Evolutionary conservation across 2,329 filamentous ascomycete species (phyloP), one percentile per base, ranked within the genome.

Genomic region (Trichoderma arundinaceum): DNA sequence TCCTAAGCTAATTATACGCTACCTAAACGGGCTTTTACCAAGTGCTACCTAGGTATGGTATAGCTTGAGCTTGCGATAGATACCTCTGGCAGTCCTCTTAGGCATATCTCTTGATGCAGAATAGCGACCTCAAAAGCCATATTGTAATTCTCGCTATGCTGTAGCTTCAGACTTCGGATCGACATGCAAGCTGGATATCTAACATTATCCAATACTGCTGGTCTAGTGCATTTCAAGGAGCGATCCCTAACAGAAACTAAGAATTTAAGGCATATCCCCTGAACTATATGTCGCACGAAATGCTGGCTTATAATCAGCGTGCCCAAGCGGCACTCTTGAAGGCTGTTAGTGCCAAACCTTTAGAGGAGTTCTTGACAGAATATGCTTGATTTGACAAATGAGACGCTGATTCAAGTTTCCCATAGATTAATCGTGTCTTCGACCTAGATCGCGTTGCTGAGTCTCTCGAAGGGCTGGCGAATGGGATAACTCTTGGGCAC

Each of bases 261-360:
- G 28, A 22, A 43, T 8, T 28, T 41, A 28, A 51, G 41, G 38
- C 19, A 22, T 28, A 48, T n/a, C 41, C n/a, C 35, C 32, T 46
- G n/a, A 64, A 48, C 19, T 64, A 57, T 43, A 60, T 60, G 57
- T 60, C 57, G 43, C 38, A 44, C 49, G 59, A 69, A 54, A 81
- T 80, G 79, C 77, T 79, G 22, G 51, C 67, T 22, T 80, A 80
- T 68, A 79, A 74, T 68, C 72, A 74, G 59, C 75, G 76, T 70
- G 81, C 82, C 75, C 83, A 85, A 78, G 77, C 75, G 69, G 85
- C 86, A 75, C 82, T 88, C 46, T 74, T 88, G 58, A 82, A 83
- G 76, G 86, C 86, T 78, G 83, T 86, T 73, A 70, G 77, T 74
- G 43, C 22, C 44, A 33, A n/a, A 17, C 7, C 13, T 49, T 53